Percentiles rank a stretch among this genome's conserved stretches.
Evolutionary conservation across 1,139 yeast species (phyloP).

Genomic region (Ogataea hybrid): DNA sequence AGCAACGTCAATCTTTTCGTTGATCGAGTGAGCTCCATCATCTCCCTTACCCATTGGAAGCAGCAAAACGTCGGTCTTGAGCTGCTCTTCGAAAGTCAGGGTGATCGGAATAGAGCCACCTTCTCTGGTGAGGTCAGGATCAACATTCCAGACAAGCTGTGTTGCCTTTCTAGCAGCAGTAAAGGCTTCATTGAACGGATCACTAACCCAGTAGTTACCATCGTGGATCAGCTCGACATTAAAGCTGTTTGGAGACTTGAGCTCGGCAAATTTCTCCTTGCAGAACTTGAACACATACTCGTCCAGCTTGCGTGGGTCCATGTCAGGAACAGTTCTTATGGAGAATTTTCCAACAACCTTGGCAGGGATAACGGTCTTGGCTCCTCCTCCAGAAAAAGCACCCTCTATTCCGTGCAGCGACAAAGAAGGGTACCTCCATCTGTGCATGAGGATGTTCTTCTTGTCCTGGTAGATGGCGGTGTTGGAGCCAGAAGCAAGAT

Average conservation of each 20-base stretch:
- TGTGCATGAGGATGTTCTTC: slow-evolving; percentile 87
- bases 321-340: slow-evolving; percentile 95
- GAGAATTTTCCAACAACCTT: slow-evolving; percentile 93
- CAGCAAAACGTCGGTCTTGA: slow-evolving; percentile 80
- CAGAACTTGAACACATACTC: slow-evolving; percentile 72
- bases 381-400: slow-evolving; percentile 93
- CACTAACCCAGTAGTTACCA: slow-evolving; percentile 95
- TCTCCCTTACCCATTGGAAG: slow-evolving; percentile 99
- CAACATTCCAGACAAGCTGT: slow-evolving; percentile 88
- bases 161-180: slow-evolving; percentile 95
- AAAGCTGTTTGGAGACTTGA: slow-evolving; percentile 74
- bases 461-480: slow-evolving; percentile 77
- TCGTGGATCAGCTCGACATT: slow-evolving; percentile 82
- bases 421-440: slow-evolving; percentile 98
- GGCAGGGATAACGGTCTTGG: slow-evolving; percentile 97
- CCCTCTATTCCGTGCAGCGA: slow-evolving; percentile 98
- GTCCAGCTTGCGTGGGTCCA: slow-evolving; percentile 77
- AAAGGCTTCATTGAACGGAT: slow-evolving; percentile 90
- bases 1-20: slow-evolving; percentile 85
- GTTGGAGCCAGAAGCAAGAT: slow-evolving; percentile 83
- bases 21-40: slow-evolving; percentile 98
- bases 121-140: slow-evolving; percentile 96
- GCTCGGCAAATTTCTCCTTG: slow-evolving; percentile 57
- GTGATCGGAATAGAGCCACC: slow-evolving; percentile 99
- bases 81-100: slow-evolving; percentile 80